Evolutionary conservation across 208 protist species (phyloP), one percentile per base, ranked within the genome.

Genomic region (Leishmania guyanensis): DNA sequence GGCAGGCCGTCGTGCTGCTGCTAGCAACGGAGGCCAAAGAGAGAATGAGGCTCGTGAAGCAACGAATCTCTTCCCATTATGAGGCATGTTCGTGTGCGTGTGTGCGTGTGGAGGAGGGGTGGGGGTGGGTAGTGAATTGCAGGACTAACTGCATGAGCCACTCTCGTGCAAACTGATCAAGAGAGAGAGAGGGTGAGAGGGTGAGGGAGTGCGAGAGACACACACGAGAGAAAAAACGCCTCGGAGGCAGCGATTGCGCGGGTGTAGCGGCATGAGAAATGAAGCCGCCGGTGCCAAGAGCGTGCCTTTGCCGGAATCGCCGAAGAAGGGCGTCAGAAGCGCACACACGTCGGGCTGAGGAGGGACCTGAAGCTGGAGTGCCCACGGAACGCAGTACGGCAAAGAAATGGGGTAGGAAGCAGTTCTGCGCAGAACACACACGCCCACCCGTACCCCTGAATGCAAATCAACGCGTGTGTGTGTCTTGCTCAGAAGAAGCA

Each of bases 1-100:
- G 79, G 80, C 65, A 83, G 14, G n/a, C 33, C 9, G 68, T 20
- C 66, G 16, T 71, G 66, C 66, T 50, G 5, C 54, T 39, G 48
- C 22, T 17, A 43, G 53, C 33, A 54, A 43, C 17, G 46, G 29
- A 26, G 65, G 48, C 79, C 64, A n/a, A 72, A 75, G 33, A 75
- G 76, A n/a, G 20, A n/a, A 50, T 33, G 36, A 36, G 50, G 33
- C n/a, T 16, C 10, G 60, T 14, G n/a, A 36, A 12, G n/a, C 9
- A 12, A 36, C 2, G n/a, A 16, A 66, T 5, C 6, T 66, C n/a
- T 17, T 29, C 12, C 60, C n/a, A 66, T 36, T n/a, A 66, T 29
- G 60, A 3, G 0, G 10, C 33, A 12, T 29, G 66, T 48, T 20
- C 3, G 14, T 39, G 66, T 46, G 43, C 39, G 39, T 43, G 39